These are phyloP conservation scores for Wakefieldia striispora DNA, from an alignment of 768 basidiomycete species.

Conservation along the genomic window DNA sequence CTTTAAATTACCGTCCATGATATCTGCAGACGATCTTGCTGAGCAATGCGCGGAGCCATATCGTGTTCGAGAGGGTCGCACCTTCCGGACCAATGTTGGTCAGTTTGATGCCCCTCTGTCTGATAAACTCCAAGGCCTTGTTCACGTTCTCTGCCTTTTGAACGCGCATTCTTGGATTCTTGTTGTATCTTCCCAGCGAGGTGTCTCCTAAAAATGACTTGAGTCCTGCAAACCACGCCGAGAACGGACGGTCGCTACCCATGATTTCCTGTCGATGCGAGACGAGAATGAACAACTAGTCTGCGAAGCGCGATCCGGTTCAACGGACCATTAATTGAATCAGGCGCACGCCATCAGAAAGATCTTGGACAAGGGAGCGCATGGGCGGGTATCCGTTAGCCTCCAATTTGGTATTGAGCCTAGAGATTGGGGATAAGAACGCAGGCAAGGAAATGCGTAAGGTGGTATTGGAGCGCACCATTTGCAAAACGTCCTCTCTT, in stretches of 20 bases:
- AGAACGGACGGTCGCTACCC: constrained; percentile 48
- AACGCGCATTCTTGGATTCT: constrained; percentile 83
- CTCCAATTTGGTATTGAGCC: constrained; percentile 96
- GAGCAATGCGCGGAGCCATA: background rate
- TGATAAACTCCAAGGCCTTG: constrained; percentile 94
- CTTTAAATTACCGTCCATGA: constrained; percentile 98
- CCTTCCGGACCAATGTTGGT: constrained; percentile 99
- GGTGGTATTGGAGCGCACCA: constrained; percentile 49
- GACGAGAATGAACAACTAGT: background rate
- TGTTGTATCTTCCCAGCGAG: constrained; percentile 94
- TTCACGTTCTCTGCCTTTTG: constrained; percentile 99
- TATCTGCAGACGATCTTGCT: constrained; percentile 54
- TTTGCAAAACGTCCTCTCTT: constrained; percentile 88
- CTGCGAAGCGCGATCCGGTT: background rate
- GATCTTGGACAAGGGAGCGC: constrained; percentile 84
- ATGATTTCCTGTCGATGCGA: constrained; percentile 79
- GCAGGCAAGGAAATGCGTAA: background rate
- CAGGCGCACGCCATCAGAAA: constrained; percentile 92
- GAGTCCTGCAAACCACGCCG: constrained; percentile 5
- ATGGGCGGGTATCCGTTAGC: constrained; percentile 81
- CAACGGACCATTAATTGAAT: constrained; percentile 86
- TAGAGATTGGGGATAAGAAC: constrained; percentile 30
- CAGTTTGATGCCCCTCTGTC: constrained; percentile 87
- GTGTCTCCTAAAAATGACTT: constrained; percentile 59
- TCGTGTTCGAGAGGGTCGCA: constrained; percentile 23